Evolutionary conservation across 2,329 filamentous ascomycete genomes (phyloP).

Genomic region (Penicillium brasilianum): DNA sequence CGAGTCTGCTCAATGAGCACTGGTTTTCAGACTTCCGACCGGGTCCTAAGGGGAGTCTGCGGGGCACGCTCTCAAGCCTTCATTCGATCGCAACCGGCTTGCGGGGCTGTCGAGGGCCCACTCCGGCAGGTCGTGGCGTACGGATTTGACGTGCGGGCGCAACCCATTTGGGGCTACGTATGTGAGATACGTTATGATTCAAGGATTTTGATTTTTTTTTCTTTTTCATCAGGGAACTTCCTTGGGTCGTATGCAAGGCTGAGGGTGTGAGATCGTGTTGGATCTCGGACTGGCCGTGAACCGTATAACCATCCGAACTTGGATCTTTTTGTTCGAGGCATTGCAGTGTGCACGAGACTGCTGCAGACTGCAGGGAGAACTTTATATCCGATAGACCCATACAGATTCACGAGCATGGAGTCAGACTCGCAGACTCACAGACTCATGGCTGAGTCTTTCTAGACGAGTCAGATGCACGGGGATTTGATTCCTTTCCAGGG

Average conservation of each 20-base stretch:
- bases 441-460: neutral
- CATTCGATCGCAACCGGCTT: conserved; percentile 20
- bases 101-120: conserved; percentile 24
- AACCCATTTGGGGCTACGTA: conserved; percentile 7
- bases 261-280: neutral
- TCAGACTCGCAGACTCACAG: neutral
- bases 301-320: neutral
- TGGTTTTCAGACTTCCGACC: neutral
- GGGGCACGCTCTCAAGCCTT: neutral
- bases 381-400: neutral
- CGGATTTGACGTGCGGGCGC: conserved; percentile 20
- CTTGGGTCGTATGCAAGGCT: neutral
- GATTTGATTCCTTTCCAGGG: neutral
- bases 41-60: neutral
- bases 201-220: conserved; percentile 1
- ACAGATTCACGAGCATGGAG: neutral
- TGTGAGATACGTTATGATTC: neutral
- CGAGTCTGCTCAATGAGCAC: no score
- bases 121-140: conserved; percentile 23
- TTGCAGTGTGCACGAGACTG: neutral
- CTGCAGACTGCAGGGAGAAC: neutral
- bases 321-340: neutral
- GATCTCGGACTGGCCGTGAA: conserved; percentile 9
- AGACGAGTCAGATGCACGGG: conserved; percentile 4
- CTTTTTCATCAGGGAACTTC: neutral